These are phyloP conservation scores for Phlyctochytrium planicorne DNA, from an alignment of 192 early-diverging fungal species.

Conservation along the genomic window DNA sequence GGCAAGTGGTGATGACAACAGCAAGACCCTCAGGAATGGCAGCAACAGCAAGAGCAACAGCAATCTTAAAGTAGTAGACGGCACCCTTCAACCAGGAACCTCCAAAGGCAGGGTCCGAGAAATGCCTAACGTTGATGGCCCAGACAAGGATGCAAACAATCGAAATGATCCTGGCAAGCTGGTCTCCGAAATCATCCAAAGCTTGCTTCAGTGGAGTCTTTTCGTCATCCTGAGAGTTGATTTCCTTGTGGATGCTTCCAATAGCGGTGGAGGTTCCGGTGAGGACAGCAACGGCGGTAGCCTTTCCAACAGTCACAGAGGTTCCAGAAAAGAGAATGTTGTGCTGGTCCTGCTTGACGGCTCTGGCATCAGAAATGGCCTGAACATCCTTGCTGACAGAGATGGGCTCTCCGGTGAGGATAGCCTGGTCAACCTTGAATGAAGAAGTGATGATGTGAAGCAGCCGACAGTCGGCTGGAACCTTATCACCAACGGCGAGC, in stretches of 20 bases:
- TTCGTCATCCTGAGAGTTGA: constrained; percentile 79
- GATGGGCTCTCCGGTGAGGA: constrained; percentile 94
- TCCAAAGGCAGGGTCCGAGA: constrained; percentile 72
- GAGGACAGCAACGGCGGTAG: constrained; percentile 78
- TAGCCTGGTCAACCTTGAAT: constrained; percentile 92
- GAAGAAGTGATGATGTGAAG: constrained; percentile 75
- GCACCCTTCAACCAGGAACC: constrained; percentile 89
- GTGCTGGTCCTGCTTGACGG: constrained; percentile 93
- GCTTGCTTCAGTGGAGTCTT: constrained; percentile 95
- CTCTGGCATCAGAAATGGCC: constrained; percentile 59
- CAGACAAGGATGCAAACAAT: constrained; percentile 95
- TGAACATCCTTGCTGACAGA: constrained; percentile 81
- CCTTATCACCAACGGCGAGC: constrained; percentile 89
- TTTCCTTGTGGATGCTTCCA: constrained; percentile 89
- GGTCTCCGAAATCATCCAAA: constrained; percentile 89
- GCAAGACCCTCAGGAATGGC: constrained; percentile 98
- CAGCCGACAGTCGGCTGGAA: constrained; percentile 93
- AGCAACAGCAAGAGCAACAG: constrained; percentile 96
- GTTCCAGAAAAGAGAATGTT: constrained; percentile 99
- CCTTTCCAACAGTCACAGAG: constrained; percentile 77
- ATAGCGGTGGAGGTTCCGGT: constrained; percentile 91
- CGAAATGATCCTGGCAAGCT: constrained; percentile 62
- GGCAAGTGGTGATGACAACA: constrained; percentile 97
- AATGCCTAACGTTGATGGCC: constrained; percentile 98
- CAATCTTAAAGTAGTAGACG: constrained; percentile 99